Evolutionary conservation across 2,329 filamentous ascomycete species (phyloP).

Genomic region (Albifimbria verrucaria): DNA sequence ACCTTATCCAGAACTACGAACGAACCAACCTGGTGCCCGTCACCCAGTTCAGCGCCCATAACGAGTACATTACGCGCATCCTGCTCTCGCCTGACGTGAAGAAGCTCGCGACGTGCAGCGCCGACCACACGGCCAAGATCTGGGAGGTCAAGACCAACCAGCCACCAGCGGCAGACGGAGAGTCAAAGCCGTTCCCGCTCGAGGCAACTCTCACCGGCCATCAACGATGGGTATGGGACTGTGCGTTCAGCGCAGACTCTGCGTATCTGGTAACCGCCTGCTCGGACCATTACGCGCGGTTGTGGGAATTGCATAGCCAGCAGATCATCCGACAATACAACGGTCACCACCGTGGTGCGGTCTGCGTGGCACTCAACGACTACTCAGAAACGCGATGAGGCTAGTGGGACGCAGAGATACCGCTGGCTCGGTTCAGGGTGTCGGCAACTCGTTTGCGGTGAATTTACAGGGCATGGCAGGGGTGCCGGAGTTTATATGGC

Average conservation of each 20-base stretch:
- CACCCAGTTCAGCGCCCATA: slow-evolving; percentile 86
- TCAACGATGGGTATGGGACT: slow-evolving; percentile 97
- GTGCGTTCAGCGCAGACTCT: slow-evolving; percentile 88
- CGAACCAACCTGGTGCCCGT: slow-evolving; percentile 81
- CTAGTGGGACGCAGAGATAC: neutral
- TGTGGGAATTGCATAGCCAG: slow-evolving; percentile 86
- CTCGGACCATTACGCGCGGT: slow-evolving; percentile 85
- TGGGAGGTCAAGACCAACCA: slow-evolving; percentile 80
- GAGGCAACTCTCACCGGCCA: slow-evolving; percentile 87
- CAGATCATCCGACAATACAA: slow-evolving; percentile 94
- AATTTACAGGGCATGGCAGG: neutral
- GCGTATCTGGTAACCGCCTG: slow-evolving; percentile 92
- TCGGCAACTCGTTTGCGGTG: neutral
- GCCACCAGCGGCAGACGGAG: slow-evolving; percentile 40
- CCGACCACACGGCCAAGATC: slow-evolving; percentile 94
- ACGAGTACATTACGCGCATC: slow-evolving; percentile 88
- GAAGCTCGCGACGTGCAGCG: slow-evolving; percentile 89
- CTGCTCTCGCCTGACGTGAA: slow-evolving; percentile 91
- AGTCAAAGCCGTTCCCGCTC: slow-evolving; percentile 65
- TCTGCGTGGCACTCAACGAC: slow-evolving; percentile 91
- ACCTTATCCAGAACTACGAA: slow-evolving; percentile 79
- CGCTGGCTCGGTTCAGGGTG: neutral
- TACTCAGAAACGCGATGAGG: slow-evolving; percentile 59
- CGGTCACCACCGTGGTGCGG: slow-evolving; percentile 85
- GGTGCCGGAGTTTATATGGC: neutral